Evolutionary conservation across 352 stramenopile species (phyloP), one percentile per base, ranked within the genome.

Genomic region (Globisporangium paddicum): DNA sequence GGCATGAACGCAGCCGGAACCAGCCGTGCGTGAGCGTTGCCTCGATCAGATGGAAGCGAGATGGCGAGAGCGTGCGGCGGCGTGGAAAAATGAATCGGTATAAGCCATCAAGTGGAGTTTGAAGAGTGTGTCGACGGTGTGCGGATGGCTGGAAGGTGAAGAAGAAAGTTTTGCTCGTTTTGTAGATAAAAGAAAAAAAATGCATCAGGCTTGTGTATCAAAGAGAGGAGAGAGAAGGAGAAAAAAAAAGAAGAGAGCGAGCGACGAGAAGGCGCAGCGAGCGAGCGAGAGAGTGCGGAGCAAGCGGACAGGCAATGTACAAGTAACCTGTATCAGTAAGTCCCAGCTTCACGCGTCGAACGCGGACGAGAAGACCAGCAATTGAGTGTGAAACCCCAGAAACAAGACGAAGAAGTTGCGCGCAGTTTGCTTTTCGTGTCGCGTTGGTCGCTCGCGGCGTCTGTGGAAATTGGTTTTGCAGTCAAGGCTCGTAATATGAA

Each of bases 291-390:
- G 64, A 66, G 53, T 64, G 71, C 66, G 47, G n/a, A 40, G 63
- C 54, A 44, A 63, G 57, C 54, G 59, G 60, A 70, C 57, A 53
- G 58, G 58, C 60, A 42, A 65, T 72, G 60, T 74, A 73, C 71
- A 77, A 83, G 66, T 82, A 83, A 79, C 67, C 68, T 86, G 77
- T 87, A 87, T 62, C 67, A 87, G 65, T 87, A 87, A 85, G 71
- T 74, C 75, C 59, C 58, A 65, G 62, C 60, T 37, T 42, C 47
- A 46, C 47, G 54, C 53, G 32, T 23, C 37, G 50, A 68, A 53
- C 26, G 53, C 51, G 30, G 61, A 66, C 21, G 28, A 26, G 21
- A 41, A 55, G 46, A 49, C 37, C 41, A 45, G 18, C 40, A 47
- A 19, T 47, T 46, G 41, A 47, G 35, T 56, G 44, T 47, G 52